These are phyloP conservation scores for Oemleria cerasiformis DNA, from an alignment of 306 rosid species.

Conservation along the genomic window DNA sequence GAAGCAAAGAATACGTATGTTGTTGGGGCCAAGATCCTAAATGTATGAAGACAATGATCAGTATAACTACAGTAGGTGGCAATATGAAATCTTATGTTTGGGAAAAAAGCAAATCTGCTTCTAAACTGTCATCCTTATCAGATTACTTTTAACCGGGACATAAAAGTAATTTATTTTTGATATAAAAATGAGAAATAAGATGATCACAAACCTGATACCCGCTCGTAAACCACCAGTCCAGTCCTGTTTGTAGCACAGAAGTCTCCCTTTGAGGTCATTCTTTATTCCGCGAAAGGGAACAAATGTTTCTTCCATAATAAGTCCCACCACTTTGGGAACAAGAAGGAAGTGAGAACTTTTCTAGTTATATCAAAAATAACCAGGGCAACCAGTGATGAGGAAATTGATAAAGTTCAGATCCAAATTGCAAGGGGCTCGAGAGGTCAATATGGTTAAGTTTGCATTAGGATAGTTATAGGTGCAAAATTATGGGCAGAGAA, in stretches of 20 bases:
- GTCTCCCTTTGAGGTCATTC: conserved; percentile 80
- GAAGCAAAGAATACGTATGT: conserved; percentile 97
- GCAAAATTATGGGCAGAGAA: conserved; percentile 44
- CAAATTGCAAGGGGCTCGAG: conserved; percentile 42
- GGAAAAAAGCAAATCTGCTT: conserved; percentile 4
- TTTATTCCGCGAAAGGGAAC: conserved; percentile 93
- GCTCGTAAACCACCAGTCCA: conserved; percentile 80
- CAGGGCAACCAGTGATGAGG: conserved; percentile 21
- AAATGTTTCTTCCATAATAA: conserved; percentile 87
- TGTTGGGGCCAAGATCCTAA: conserved; percentile 95
- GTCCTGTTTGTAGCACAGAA: conserved; percentile 85
- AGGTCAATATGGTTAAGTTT: conserved; percentile 45
- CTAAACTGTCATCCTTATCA: conserved; percentile 3
- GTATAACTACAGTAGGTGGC: conserved; percentile 10
- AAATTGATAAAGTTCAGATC: conserved; percentile 29
- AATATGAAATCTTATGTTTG: background rate
- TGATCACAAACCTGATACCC: conserved; percentile 70
- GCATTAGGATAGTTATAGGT: conserved; percentile 22
- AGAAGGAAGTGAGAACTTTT: conserved; percentile 24
- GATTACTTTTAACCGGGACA: conserved; percentile 15
- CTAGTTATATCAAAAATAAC: conserved; percentile 20
- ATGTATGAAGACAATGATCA: conserved; percentile 19
- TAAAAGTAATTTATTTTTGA: background rate
- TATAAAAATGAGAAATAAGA: background rate
- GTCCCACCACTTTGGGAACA: conserved; percentile 25